These are phyloP conservation scores for Colletotrichum aenigma DNA, from an alignment of 2,329 filamentous ascomycete species.

Conservation along the genomic window DNA sequence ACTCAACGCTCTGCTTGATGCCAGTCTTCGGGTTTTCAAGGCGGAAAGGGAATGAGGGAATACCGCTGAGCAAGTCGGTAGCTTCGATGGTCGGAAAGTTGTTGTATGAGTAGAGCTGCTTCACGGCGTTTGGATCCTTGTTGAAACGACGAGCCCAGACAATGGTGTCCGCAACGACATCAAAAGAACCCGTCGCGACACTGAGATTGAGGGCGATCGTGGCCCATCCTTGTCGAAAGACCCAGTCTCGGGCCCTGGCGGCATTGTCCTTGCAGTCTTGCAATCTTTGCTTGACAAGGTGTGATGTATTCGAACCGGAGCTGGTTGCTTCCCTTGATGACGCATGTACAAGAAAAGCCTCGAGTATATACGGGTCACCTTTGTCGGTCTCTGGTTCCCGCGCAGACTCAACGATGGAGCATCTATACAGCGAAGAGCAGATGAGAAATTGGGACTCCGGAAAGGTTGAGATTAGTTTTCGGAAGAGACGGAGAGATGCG, in stretches of 20 bases:
- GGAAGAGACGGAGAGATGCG: background rate
- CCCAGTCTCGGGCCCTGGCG: conserved; percentile 23
- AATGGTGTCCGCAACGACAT: conserved; percentile 25
- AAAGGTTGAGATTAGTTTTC: background rate
- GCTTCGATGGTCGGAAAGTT: background rate
- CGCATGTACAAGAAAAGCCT: background rate
- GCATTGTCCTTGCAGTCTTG: conserved; percentile 25
- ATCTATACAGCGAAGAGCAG: background rate
- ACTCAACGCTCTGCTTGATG: background rate
- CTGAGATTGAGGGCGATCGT: conserved; percentile 29
- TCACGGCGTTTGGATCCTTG: conserved; percentile 26
- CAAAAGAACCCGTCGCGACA: conserved; percentile 27
- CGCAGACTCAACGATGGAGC: background rate
- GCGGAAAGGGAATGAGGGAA: background rate
- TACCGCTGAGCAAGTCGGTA: background rate
- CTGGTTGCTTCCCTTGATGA: background rate
- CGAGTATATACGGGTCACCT: background rate
- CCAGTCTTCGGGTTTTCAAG: background rate
- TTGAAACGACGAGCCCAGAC: conserved; percentile 33
- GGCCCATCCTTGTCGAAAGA: conserved; percentile 28
- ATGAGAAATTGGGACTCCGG: background rate
- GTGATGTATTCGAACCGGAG: background rate
- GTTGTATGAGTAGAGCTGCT: conserved; percentile 20
- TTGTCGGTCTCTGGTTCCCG: background rate
- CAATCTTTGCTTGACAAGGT: background rate